Percentiles rank a stretch among this genome's conserved stretches.
Conservation (phyloP, 1,139 yeast genomes). For the Pichiaceae sp. region DNA sequence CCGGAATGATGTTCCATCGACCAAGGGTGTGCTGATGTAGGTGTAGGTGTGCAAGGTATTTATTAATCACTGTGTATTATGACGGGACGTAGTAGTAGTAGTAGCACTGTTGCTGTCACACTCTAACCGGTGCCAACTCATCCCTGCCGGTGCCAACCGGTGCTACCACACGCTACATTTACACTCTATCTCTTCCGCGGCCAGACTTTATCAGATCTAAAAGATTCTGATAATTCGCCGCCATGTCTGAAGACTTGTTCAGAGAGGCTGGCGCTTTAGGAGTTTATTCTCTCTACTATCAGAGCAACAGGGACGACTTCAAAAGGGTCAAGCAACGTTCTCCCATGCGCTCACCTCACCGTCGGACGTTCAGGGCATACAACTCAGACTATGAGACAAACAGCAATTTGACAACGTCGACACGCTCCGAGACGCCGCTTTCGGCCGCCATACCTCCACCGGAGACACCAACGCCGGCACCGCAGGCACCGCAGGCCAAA, state of each 20-base stretch:
- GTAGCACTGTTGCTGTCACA: background rate
- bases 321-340: constrained; percentile 4
- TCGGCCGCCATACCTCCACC: background rate
- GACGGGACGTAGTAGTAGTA: no score
- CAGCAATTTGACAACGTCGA: background rate
- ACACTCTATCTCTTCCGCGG: no score
- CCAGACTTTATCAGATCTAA: no score
- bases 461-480: background rate
- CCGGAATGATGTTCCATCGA: constrained; percentile 84
- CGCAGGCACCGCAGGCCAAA: background rate
- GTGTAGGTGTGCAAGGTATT: no score
- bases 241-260: constrained; percentile 9
- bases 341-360: constrained; percentile 3
- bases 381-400: background rate
- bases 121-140: background rate
- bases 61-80: no score
- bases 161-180: no score
- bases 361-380: background rate
- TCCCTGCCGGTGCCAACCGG: no score
- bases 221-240: background rate
- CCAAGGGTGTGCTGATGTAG: constrained; percentile 82
- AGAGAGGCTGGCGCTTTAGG: constrained; percentile 21
- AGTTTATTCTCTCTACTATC: constrained; percentile 17
- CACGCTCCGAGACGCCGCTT: background rate
- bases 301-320: constrained; percentile 9